Conservation (phyloP, 805 yeast species). For the Pichia eremophila region DNA sequence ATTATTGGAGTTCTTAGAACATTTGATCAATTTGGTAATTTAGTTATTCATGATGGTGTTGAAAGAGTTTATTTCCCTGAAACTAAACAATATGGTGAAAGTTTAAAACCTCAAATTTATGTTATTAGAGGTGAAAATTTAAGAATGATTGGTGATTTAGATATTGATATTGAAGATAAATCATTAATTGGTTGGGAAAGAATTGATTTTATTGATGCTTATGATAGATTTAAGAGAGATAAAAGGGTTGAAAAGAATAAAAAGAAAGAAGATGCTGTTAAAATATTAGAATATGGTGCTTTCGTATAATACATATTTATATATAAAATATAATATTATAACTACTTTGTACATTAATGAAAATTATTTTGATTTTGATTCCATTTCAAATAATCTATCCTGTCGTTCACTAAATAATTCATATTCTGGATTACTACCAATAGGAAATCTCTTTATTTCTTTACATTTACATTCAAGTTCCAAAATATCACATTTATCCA, state of each 20-base stretch:
- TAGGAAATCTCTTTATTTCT: constrained; percentile 44
- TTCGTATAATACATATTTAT: not conserved
- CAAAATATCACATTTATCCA: constrained; percentile 35
- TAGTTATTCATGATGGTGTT: constrained; percentile 82
- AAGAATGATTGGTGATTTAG: constrained; percentile 87
- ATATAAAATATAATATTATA: not conserved
- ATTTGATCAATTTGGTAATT: constrained; percentile 90
- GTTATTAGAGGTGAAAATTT: constrained; percentile 95
- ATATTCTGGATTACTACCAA: constrained; percentile 47
- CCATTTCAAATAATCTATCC: constrained; percentile 16
- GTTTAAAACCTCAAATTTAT: constrained; percentile 54
- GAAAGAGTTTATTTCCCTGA: constrained; percentile 70
- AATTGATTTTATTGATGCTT: not conserved
- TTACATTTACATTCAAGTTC: constrained; percentile 49
- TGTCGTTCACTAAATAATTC: constrained; percentile 36
- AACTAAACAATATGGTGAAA: constrained; percentile 52
- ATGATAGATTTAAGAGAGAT: not conserved
- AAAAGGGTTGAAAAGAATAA: not conserved
- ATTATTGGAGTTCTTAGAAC: constrained; percentile 86
- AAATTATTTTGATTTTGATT: not conserved
- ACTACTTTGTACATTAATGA: not conserved
- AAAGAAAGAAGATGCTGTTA: not conserved
- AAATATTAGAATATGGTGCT: not conserved
- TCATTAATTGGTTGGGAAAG: constrained; percentile 40
- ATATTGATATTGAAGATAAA: constrained; percentile 74